Evolutionary conservation across 2,329 filamentous ascomycete species (phyloP).

Genomic region (Decorospora gaudefroyi): DNA sequence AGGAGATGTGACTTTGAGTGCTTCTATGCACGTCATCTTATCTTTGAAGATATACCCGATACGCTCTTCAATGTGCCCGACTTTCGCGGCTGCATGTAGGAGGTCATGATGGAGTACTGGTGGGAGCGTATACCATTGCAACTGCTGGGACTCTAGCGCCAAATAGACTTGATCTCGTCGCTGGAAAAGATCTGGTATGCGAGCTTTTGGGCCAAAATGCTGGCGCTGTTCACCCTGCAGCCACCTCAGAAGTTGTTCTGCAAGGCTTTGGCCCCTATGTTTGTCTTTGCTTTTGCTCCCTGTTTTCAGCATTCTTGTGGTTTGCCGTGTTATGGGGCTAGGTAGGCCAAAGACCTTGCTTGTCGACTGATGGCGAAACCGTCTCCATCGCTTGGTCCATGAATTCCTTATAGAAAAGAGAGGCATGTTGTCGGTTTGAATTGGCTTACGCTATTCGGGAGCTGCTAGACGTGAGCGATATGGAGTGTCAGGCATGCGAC

Average conservation of each 20-base stretch:
- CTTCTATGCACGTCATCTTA: slow-evolving; percentile 24
- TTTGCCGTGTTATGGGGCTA: not conserved
- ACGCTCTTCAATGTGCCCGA: slow-evolving; percentile 19
- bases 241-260: not conserved
- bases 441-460: not conserved
- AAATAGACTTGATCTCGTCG: slow-evolving; percentile 20
- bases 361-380: not conserved
- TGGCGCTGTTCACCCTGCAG: not conserved
- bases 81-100: slow-evolving; percentile 20
- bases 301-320: not conserved
- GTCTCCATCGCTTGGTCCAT: not conserved
- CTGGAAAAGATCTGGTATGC: slow-evolving; percentile 20
- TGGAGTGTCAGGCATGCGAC: too few relatives aligned
- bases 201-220: slow-evolving; percentile 20
- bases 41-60: slow-evolving; percentile 31
- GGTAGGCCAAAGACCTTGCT: not conserved
- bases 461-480: too few relatives aligned
- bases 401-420: not conserved
- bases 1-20: slow-evolving; percentile 20
- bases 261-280: not conserved
- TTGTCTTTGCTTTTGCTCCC: too few relatives aligned
- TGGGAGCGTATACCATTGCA: slow-evolving; percentile 8
- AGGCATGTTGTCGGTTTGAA: not conserved
- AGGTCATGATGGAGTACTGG: slow-evolving; percentile 19
- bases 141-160: slow-evolving; percentile 7